Percentiles rank a stretch among this genome's conserved stretches.
Evolutionary conservation across 805 yeast genomes (phyloP).

Genomic region (Kodamaea lidongshanica): DNA sequence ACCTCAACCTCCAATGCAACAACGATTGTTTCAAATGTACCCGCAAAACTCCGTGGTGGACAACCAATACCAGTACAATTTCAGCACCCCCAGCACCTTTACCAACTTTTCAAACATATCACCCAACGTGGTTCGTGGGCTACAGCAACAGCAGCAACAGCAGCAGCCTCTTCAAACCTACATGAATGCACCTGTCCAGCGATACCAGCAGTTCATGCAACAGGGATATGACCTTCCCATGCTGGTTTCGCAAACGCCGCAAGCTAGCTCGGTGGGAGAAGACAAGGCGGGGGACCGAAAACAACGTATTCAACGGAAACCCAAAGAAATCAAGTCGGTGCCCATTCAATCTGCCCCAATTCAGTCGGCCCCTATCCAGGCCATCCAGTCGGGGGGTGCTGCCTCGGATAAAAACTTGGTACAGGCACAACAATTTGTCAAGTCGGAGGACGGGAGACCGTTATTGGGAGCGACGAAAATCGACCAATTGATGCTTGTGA

Average conservation of each 20-base stretch:
- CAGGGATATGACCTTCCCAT: conserved; percentile 5
- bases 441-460: conserved; percentile 60
- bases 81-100: conserved; percentile 7
- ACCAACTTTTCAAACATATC: conserved; percentile 7
- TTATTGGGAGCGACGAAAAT: conserved; percentile 81
- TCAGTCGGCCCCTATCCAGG: background rate
- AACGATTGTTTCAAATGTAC: conserved; percentile 13
- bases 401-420: conserved; percentile 24
- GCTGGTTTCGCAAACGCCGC: conserved; percentile 5
- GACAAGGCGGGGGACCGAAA: conserved; percentile 2
- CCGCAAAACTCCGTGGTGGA: conserved; percentile 8
- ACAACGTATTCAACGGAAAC: conserved; percentile 2
- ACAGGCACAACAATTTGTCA: conserved; percentile 42
- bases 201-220: conserved; percentile 6
- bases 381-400: conserved; percentile 2
- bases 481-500: conserved; percentile 84
- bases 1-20: conserved; percentile 8
- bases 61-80: conserved; percentile 12
- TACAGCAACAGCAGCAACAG: conserved; percentile 11
- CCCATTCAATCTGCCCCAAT: background rate
- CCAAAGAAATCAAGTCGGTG: no score
- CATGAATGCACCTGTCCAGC: conserved; percentile 3
- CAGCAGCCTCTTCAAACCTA: conserved; percentile 9
- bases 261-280: conserved; percentile 4
- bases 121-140: conserved; percentile 12